Percentiles rank a stretch among this genome's conserved stretches.
These are phyloP conservation scores for Phyllosticta capitalensis DNA, from an alignment of 2,329 filamentous ascomycete genomes.

Conservation along the genomic window DNA sequence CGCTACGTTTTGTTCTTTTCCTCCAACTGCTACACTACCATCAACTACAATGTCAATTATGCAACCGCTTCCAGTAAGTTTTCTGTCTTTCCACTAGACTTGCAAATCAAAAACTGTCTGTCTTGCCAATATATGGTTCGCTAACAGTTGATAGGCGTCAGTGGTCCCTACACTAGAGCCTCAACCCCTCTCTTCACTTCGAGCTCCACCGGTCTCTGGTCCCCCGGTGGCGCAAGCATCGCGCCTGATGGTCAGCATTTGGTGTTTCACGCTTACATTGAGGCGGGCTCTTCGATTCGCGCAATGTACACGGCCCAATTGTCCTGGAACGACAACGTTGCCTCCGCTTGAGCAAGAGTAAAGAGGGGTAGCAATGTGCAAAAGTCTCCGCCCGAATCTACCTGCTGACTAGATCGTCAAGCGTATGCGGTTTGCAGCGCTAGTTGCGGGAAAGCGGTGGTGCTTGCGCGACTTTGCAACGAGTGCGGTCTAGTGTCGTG, in stretches of 20 bases:
- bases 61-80: conserved; percentile 31
- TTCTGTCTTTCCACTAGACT: neutral
- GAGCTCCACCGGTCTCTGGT: conserved; percentile 6
- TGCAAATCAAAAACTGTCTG: neutral
- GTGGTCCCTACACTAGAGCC: conserved; percentile 9
- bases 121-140: neutral
- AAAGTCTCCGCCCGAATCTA: neutral
- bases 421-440: neutral
- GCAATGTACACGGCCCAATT: conserved; percentile 3
- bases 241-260: conserved; percentile 3
- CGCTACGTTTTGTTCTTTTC: conserved; percentile 55
- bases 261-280: conserved; percentile 8
- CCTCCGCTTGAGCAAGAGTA: neutral
- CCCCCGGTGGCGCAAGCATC: conserved; percentile 10
- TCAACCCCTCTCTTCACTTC: conserved; percentile 7
- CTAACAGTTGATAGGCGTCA: conserved; percentile 2
- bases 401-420: neutral
- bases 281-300: conserved; percentile 3
- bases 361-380: neutral
- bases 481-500: neutral
- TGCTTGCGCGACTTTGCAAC: neutral
- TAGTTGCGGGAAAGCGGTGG: neutral
- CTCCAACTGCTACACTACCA: conserved; percentile 48
- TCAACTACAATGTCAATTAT: conserved; percentile 50
- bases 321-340: conserved; percentile 1